A percentile compares a stretch with the other conserved stretches of the same genome.
phyloP scores from a whole-genome alignment of 176 grass and related monocot genomes.

The Carex kokanica region DNA sequence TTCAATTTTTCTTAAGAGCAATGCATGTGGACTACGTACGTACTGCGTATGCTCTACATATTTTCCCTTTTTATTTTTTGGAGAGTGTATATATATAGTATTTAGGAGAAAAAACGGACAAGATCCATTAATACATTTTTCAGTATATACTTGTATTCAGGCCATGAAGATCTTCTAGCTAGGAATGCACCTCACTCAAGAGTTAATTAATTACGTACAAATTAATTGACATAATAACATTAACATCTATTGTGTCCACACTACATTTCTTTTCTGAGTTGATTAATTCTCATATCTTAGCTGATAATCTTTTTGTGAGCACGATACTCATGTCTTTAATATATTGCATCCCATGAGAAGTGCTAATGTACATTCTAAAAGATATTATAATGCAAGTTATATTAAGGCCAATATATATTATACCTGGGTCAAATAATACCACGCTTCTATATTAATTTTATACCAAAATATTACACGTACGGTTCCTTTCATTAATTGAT shows the following conservation, averaged over 20 bases:
- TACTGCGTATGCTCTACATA: too few species aligned
- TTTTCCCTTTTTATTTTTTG: too few species aligned
- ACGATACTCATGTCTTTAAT: constrained; percentile 9
- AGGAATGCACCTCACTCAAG: too few species aligned
- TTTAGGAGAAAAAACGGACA: too few species aligned
- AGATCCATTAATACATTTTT: too few species aligned
- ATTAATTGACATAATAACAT: not conserved
- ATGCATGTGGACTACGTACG: too few species aligned
- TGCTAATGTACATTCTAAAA: too few species aligned
- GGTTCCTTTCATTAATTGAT: not conserved
- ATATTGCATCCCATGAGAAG: constrained; percentile 13
- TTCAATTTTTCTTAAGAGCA: too few species aligned
- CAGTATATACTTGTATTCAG: too few species aligned
- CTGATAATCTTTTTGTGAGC: not conserved
- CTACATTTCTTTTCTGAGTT: not conserved
- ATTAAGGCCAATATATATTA: not conserved
- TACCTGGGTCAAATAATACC: not conserved
- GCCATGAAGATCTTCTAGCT: too few species aligned
- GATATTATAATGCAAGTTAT: constrained; percentile 1
- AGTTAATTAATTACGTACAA: not conserved
- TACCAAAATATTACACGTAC: not conserved
- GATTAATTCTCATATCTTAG: not conserved
- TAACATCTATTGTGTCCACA: not conserved
- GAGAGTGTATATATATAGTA: too few species aligned
- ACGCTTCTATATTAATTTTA: not conserved